These are phyloP conservation scores for Musa beccarii DNA, from an alignment of 176 grass and related monocot genomes.

Conservation along the genomic window DNA sequence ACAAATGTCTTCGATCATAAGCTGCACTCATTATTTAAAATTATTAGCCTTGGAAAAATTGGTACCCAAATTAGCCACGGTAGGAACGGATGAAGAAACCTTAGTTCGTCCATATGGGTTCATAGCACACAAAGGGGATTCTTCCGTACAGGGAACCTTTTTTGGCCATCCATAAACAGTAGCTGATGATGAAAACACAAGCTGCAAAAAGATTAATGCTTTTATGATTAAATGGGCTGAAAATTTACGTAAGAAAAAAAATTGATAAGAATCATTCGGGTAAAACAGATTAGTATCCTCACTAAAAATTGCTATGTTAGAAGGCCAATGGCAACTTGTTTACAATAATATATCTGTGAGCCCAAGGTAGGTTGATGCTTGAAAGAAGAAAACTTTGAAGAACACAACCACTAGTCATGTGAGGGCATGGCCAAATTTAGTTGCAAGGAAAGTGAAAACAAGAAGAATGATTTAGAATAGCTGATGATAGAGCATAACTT, in stretches of 20 bases:
- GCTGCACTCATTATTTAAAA: not conserved
- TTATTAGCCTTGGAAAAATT: not conserved
- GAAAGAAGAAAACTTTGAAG: not conserved
- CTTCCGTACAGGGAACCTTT: conserved; percentile 6
- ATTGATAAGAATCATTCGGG: no score
- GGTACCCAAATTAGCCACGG: not conserved
- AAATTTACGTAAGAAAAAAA: no score
- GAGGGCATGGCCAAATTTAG: no score
- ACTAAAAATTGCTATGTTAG: no score
- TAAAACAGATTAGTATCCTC: no score
- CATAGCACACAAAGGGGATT: not conserved
- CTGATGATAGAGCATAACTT: no score
- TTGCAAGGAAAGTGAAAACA: no score
- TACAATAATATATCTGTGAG: no score
- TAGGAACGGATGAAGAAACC: not conserved
- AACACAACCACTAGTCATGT: no score
- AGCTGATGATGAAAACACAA: conserved; percentile 16
- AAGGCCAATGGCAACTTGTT: no score
- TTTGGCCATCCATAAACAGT: conserved; percentile 17
- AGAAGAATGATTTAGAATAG: no score
- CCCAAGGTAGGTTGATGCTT: not conserved
- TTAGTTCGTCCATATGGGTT: conserved; percentile 18
- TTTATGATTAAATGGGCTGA: no score
- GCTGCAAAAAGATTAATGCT: not conserved
- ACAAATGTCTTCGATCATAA: conserved; percentile 8